phyloP scores from a whole-genome alignment of 352 stramenopile genomes.

The Phytophthora sojae region DNA sequence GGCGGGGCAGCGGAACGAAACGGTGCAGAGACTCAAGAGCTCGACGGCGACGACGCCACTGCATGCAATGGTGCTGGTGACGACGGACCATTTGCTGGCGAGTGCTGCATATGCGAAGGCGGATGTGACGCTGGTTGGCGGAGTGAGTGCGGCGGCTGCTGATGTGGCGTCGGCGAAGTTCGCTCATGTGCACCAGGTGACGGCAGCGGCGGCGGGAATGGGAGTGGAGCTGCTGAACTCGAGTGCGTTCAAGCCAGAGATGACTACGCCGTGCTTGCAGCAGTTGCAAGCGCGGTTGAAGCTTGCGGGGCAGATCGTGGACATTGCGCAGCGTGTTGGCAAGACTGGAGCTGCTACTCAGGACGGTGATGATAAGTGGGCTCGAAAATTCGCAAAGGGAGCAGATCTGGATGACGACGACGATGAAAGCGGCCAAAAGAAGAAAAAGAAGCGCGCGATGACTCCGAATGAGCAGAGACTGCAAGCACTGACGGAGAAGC shows the following conservation, averaged over 20 bases:
- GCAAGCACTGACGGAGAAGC: conserved; percentile 73
- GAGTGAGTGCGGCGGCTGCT: conserved; percentile 11
- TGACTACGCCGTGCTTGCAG: conserved; percentile 41
- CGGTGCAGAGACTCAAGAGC: conserved; percentile 52
- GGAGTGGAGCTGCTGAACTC: conserved; percentile 12
- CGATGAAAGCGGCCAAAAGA: conserved; percentile 51
- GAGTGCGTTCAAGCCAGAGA: conserved; percentile 34
- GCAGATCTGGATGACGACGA: conserved; percentile 61
- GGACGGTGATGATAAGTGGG: conserved; percentile 67
- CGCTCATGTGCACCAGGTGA: conserved; percentile 39
- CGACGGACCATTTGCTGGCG: conserved; percentile 63
- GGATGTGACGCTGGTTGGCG: conserved; percentile 50
- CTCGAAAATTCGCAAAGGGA: conserved; percentile 58
- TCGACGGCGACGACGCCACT: conserved; percentile 1
- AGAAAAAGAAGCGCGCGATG: conserved; percentile 43
- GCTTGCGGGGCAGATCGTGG: conserved; percentile 64
- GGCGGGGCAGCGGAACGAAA: conserved; percentile 55
- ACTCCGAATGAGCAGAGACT: conserved; percentile 77
- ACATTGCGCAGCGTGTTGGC: conserved; percentile 52
- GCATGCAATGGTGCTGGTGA: conserved; percentile 60
- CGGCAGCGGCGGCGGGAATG: conserved; percentile 13
- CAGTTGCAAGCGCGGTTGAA: conserved; percentile 63
- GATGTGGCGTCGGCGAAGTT: conserved; percentile 48
- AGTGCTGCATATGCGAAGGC: conserved; percentile 35
- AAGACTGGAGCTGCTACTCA: conserved; percentile 22